Evolutionary conservation across 1,284 basidiomycete genomes (phyloP).

Genomic region (Naganishia sp.): DNA sequence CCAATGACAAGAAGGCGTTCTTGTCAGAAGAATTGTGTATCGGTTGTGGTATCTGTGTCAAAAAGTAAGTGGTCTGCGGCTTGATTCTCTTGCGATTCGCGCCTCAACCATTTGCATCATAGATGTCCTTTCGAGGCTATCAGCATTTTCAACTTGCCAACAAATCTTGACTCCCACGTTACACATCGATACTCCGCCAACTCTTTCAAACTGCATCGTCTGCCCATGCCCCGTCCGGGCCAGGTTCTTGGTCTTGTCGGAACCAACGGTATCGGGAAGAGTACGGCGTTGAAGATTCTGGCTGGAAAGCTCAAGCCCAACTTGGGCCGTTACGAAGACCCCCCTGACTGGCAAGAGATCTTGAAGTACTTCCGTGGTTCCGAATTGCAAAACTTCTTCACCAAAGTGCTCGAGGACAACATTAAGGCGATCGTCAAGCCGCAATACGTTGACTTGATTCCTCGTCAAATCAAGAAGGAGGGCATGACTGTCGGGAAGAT

Average conservation of each 20-base stretch:
- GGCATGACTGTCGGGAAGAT: conserved; percentile 79
- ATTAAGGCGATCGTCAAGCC: conserved; percentile 97
- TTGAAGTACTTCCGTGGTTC: conserved; percentile 96
- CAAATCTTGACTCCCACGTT: conserved; percentile 88
- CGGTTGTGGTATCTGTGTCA: conserved; percentile 97
- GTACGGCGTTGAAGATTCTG: conserved; percentile 90
- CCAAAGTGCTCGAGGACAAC: conserved; percentile 96
- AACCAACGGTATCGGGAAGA: conserved; percentile 98
- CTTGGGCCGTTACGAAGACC: conserved; percentile 63
- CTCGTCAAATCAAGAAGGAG: conserved; percentile 83
- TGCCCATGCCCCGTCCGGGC: conserved; percentile 90
- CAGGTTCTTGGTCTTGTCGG: conserved; percentile 95
- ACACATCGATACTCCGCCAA: conserved; percentile 97
- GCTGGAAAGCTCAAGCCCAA: conserved; percentile 73
- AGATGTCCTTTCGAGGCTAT: conserved; percentile 98
- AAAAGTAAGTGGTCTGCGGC: conserved; percentile 68
- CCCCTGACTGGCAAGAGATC: conserved; percentile 97
- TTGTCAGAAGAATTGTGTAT: conserved; percentile 96
- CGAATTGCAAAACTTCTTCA: conserved; percentile 97
- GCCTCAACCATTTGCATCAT: conserved; percentile 22
- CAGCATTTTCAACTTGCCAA: conserved; percentile 93
- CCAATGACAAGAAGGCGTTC: conserved; percentile 92
- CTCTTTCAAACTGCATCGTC: conserved; percentile 93
- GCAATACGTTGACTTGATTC: conserved; percentile 98
- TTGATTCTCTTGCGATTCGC: background rate